These are phyloP conservation scores for Beta lomatogona DNA, from an alignment of 179 eudicot genomes.

Conservation along the genomic window DNA sequence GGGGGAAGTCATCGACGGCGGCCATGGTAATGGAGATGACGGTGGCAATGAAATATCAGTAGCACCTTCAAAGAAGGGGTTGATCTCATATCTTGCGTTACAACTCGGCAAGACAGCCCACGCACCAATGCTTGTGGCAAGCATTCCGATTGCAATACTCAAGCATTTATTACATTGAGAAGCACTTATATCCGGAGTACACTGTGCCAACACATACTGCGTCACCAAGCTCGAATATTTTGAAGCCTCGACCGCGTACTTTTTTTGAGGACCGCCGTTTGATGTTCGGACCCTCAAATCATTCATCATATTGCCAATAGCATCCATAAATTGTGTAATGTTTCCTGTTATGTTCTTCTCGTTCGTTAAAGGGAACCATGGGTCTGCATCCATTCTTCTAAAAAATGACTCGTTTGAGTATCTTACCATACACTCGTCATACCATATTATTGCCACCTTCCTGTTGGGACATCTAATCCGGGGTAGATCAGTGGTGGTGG, in stretches of 20 bases:
- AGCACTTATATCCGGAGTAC: slow-evolving; percentile 39
- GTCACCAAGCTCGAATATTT: slow-evolving; percentile 1
- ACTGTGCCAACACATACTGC: slow-evolving; percentile 33
- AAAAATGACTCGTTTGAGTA: slow-evolving; percentile 35
- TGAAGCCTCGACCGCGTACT: not conserved
- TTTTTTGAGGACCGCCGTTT: not conserved
- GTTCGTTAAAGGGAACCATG: not conserved
- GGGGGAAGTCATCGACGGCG: no score
- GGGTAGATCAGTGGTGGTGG: not conserved
- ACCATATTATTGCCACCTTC: slow-evolving; percentile 29
- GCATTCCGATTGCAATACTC: slow-evolving; percentile 13
- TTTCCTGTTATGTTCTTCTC: not conserved
- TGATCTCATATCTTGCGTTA: slow-evolving; percentile 19
- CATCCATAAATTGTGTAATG: slow-evolving; percentile 3
- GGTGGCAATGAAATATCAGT: no score
- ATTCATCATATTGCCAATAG: not conserved
- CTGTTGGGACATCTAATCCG: not conserved
- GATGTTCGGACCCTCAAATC: slow-evolving; percentile 20
- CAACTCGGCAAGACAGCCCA: slow-evolving; percentile 30
- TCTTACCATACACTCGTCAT: slow-evolving; percentile 40
- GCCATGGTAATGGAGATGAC: no score
- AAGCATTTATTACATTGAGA: slow-evolving; percentile 33
- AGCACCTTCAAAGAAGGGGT: no score
- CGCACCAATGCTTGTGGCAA: slow-evolving; percentile 17
- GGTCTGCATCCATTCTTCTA: not conserved